Evolutionary conservation across 2,329 filamentous ascomycete species (phyloP).

Genomic region (Lomentospora prolificans): DNA sequence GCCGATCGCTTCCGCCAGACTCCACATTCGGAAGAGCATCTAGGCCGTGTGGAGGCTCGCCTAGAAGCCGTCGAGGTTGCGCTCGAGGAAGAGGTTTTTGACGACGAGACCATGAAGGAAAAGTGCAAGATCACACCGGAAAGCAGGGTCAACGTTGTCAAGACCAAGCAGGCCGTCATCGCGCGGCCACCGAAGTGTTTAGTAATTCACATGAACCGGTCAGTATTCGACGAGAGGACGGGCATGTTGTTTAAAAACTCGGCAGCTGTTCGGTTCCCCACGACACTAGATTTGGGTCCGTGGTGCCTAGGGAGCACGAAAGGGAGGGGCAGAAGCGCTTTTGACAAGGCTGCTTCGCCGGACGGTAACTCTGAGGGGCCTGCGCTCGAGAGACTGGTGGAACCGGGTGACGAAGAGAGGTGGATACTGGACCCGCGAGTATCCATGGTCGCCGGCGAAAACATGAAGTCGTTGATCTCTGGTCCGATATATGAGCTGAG

Average conservation of each 20-base stretch:
- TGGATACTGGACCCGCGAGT: constrained; percentile 60
- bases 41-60: constrained; percentile 42
- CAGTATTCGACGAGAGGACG: constrained; percentile 77
- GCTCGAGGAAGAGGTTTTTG: constrained; percentile 70
- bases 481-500: constrained; percentile 65
- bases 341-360: not conserved
- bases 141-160: constrained; percentile 65
- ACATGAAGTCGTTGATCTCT: constrained; percentile 37
- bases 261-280: constrained; percentile 68
- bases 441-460: constrained; percentile 62
- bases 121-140: constrained; percentile 58
- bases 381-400: not conserved
- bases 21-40: constrained; percentile 24
- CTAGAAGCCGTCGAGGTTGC: constrained; percentile 59
- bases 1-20: constrained; percentile 11
- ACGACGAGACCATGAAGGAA: constrained; percentile 53
- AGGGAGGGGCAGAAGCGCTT: not conserved
- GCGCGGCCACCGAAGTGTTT: constrained; percentile 73
- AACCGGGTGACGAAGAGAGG: constrained; percentile 38
- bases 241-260: constrained; percentile 76
- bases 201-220: constrained; percentile 82
- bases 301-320: constrained; percentile 65
- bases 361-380: not conserved
- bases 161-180: constrained; percentile 82
- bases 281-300: constrained; percentile 62